phyloP scores from a whole-genome alignment of 139 green algal genomes.

The Auxenochlorella pyrenoidosa region DNA sequence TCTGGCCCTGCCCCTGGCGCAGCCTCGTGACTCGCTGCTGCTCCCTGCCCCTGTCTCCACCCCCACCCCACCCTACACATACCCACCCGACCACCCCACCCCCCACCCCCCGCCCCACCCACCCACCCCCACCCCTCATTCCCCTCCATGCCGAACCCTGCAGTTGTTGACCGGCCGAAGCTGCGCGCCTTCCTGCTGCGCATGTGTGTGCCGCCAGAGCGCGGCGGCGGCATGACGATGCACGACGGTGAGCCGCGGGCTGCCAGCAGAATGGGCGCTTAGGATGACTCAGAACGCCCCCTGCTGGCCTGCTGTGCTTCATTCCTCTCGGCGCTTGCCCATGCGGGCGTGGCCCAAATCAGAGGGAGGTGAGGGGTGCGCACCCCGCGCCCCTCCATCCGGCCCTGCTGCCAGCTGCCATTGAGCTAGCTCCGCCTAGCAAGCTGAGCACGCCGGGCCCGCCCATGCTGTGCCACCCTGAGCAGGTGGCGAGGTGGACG shows the following conservation, averaged over 20 bases:
- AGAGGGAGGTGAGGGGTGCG: no score
- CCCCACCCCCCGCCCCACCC: neutral
- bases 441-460: no score
- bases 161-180: conserved; percentile 57
- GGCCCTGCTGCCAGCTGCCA: no score
- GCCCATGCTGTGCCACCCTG: neutral
- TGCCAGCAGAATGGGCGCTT: neutral
- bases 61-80: neutral
- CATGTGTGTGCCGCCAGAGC: conserved; percentile 72
- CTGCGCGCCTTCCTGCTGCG: conserved; percentile 76
- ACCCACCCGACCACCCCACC: no score
- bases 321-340: neutral
- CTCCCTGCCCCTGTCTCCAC: neutral
- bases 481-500: conserved; percentile 91
- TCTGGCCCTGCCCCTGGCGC: neutral
- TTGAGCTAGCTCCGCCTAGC: no score
- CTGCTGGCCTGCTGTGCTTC: neutral
- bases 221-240: conserved; percentile 88
- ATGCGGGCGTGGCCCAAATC: neutral
- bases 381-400: no score
- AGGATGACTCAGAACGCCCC: no score
- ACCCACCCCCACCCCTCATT: neutral
- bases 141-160: neutral
- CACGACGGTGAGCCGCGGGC: conserved; percentile 71
- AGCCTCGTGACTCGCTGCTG: neutral